Evolutionary conservation across 495 filamentous ascomycete species (phyloP), one percentile per base, ranked within the genome.

Genomic region (Penicillium robsamsonii): DNA sequence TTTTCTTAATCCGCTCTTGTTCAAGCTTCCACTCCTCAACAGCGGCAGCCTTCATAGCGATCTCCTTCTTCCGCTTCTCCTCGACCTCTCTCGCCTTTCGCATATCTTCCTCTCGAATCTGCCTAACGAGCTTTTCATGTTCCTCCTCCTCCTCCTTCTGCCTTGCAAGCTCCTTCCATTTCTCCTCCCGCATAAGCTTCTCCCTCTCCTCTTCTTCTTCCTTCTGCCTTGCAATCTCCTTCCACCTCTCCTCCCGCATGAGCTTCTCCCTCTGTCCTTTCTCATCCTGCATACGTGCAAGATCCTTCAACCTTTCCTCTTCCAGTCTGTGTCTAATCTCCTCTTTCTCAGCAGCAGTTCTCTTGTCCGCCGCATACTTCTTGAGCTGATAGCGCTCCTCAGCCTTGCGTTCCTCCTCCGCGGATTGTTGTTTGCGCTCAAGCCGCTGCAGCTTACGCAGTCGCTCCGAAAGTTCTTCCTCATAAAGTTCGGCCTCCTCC

Each of bases 21-120:
- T 80, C 77, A 44, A 79, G 71, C 50, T 77, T 71, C 48, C 80
- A 78, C 12, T 75, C 71, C 47, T 77, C 68, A 40, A 54, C 42
- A 38, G 52, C 52, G 38, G 52, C 52, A 29, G 42, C 52, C 50
- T 67, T 64, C 47, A 68, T 68, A 45, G 73, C 72, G 1, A 73
- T 57, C 56, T 75, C 70, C 60, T 67, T 62, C 4, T 59, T 56
- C 50, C 53, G 52, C 33, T 65, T 49, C 11, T 65, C 57, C 42
- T 73, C 73, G 25, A 50, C 52, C 12, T 35, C 63, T 49, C 70
- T 46, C 6, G 41, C 51, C 50, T 77, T 73, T 15, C 73, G 70
- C 31, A 58, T 22, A 50, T 65, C 61, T 42, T 55, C 47, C 37
- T 63, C 53, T 22, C 55, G 66, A 8, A 71, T 58, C 56, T 71